phyloP scores from a whole-genome alignment of 2,329 filamentous ascomycete species.

The Ceratocystis variospora region DNA sequence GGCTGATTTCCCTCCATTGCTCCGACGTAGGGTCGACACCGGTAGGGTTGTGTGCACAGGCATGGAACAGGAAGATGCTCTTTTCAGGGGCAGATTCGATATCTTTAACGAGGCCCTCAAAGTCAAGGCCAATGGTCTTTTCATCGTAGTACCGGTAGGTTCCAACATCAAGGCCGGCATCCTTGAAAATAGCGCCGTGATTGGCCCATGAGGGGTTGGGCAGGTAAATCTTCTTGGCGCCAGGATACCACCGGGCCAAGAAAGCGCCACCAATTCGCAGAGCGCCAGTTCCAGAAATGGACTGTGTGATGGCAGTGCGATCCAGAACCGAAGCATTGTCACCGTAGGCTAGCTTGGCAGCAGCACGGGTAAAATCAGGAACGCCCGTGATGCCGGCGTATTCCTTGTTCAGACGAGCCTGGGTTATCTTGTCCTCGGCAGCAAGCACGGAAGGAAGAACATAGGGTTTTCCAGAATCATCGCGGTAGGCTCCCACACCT shows the following conservation, averaged over 20 bases:
- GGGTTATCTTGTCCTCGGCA: slow-evolving; percentile 76
- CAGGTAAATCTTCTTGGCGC: slow-evolving; percentile 91
- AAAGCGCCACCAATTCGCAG: slow-evolving; percentile 90
- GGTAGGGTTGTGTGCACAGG: slow-evolving; percentile 95
- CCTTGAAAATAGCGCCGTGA: slow-evolving; percentile 91
- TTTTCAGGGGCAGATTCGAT: slow-evolving; percentile 76
- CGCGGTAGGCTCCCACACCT: slow-evolving; percentile 96
- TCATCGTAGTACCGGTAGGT: slow-evolving; percentile 99
- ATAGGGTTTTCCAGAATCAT: slow-evolving; percentile 95
- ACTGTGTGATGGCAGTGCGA: slow-evolving; percentile 84
- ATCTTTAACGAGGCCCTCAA: slow-evolving; percentile 81
- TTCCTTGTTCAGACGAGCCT: slow-evolving; percentile 77
- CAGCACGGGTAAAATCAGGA: slow-evolving; percentile 83
- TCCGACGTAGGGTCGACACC: slow-evolving; percentile 83
- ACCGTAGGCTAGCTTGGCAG: slow-evolving; percentile 83
- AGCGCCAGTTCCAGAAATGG: slow-evolving; percentile 94
- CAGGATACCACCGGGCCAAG: slow-evolving; percentile 79
- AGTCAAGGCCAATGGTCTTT: slow-evolving; percentile 95
- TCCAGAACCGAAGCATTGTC: slow-evolving; percentile 60
- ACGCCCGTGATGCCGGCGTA: slow-evolving; percentile 97
- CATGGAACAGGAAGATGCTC: slow-evolving; percentile 87
- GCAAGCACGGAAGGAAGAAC: slow-evolving; percentile 85
- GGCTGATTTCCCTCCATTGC: slow-evolving; percentile 86
- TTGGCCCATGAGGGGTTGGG: slow-evolving; percentile 96
- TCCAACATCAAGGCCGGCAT: slow-evolving; percentile 78